A percentile compares a stretch with the other conserved stretches of the same genome.
These are phyloP conservation scores for Margaritispora aquatica DNA, from an alignment of 495 filamentous ascomycete species.

Conservation along the genomic window DNA sequence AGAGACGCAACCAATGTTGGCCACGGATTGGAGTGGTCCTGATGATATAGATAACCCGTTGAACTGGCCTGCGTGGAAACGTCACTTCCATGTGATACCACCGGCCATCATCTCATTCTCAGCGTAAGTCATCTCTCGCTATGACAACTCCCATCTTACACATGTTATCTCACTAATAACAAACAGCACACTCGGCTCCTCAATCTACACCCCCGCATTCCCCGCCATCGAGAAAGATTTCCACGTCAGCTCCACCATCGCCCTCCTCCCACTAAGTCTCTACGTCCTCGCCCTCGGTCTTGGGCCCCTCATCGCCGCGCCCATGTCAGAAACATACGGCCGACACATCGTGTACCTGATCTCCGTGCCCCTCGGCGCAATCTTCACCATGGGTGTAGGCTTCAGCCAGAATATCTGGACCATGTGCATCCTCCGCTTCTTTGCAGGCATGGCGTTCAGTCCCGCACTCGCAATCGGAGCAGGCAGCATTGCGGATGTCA, in stretches of 20 bases:
- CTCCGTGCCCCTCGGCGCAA: conserved; percentile 42
- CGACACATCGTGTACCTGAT: conserved; percentile 47
- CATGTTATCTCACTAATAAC: neutral
- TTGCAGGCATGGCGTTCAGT: conserved; percentile 52
- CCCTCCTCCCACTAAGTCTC: conserved; percentile 48
- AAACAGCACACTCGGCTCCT: conserved; percentile 44
- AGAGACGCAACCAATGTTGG: neutral
- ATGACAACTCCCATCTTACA: neutral
- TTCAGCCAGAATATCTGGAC: conserved; percentile 49
- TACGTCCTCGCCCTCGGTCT: conserved; percentile 53
- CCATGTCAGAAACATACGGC: conserved; percentile 51
- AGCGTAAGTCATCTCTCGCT: conserved; percentile 25
- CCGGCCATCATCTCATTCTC: conserved; percentile 39
- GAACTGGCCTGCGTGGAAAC: conserved; percentile 52
- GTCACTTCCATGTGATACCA: conserved; percentile 37
- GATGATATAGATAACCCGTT: conserved; percentile 52
- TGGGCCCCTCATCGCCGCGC: conserved; percentile 53
- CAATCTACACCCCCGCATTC: conserved; percentile 44
- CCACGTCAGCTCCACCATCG: conserved; percentile 39
- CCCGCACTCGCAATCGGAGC: conserved; percentile 49
- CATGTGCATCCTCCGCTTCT: conserved; percentile 51
- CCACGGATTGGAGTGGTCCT: conserved; percentile 44
- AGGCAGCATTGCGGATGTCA: conserved; percentile 48
- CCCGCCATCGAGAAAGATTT: conserved; percentile 39
- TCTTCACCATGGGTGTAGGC: conserved; percentile 59